Evolutionary conservation across 257 asterid species (phyloP).

Genomic region (Solanum dulcamara): DNA sequence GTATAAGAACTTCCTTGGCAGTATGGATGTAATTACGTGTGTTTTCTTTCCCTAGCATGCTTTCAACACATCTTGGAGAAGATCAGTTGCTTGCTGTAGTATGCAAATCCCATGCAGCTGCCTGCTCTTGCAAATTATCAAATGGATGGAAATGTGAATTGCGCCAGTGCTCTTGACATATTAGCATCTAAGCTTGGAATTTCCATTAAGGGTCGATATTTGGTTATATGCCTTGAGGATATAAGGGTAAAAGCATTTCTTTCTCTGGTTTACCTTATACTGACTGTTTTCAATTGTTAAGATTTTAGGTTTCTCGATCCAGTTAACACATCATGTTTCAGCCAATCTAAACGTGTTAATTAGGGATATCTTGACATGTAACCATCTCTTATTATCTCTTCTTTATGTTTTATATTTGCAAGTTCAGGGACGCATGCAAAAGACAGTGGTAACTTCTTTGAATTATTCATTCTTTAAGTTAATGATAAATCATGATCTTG

Average conservation of each 20-base stretch:
- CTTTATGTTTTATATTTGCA: not conserved
- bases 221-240: slow-evolving; percentile 37
- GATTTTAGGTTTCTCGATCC: not conserved
- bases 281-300: not conserved
- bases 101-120: slow-evolving; percentile 31
- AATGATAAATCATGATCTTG: not conserved
- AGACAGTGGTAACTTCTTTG: not conserved
- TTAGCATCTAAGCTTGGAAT: slow-evolving; percentile 18
- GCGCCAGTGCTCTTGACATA: slow-evolving; percentile 7
- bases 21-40: not conserved
- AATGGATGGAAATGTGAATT: slow-evolving; percentile 1
- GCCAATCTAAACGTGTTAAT: not conserved
- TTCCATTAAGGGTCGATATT: slow-evolving; percentile 15
- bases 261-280: not conserved
- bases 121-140: slow-evolving; percentile 16
- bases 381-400: not conserved
- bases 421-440: not conserved
- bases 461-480: not conserved
- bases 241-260: slow-evolving; percentile 25
- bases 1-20: not conserved
- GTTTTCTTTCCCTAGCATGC: slow-evolving; percentile 20
- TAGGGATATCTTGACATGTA: not conserved
- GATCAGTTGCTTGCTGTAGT: slow-evolving; percentile 52
- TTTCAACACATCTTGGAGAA: slow-evolving; percentile 50
- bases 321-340: not conserved